Evolutionary conservation across 495 filamentous ascomycete genomes (phyloP).

Genomic region (Xylaria sp.): DNA sequence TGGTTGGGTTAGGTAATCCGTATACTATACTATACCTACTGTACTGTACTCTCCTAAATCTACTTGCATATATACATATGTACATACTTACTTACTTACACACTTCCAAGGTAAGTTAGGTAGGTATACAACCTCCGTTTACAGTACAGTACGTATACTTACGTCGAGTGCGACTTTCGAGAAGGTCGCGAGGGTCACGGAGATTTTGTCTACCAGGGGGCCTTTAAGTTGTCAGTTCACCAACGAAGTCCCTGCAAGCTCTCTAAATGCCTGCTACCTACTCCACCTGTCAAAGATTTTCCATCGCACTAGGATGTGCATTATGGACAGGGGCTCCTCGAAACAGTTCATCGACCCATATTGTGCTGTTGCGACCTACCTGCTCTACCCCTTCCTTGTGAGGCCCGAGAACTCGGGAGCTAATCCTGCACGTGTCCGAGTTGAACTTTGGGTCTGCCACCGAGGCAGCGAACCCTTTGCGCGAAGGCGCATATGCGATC

Average conservation of each 20-base stretch:
- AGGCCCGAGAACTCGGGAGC: conserved; percentile 24
- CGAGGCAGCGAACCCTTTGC: not conserved
- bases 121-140: too few relatives aligned
- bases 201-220: conserved; percentile 17
- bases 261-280: conserved; percentile 27
- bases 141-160: too few relatives aligned
- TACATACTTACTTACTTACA: too few relatives aligned
- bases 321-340: conserved; percentile 23
- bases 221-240: not conserved
- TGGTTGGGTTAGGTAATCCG: conserved; percentile 3
- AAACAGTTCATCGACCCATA: conserved; percentile 29
- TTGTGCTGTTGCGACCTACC: conserved; percentile 25
- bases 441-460: not conserved
- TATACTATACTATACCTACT: not conserved
- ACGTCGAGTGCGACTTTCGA: too few relatives aligned
- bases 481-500: conserved; percentile 1
- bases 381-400: not conserved
- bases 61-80: too few relatives aligned
- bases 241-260: conserved; percentile 23
- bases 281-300: conserved; percentile 26
- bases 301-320: conserved; percentile 21
- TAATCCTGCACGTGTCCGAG: conserved; percentile 3
- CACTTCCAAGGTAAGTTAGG: too few relatives aligned
- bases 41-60: too few relatives aligned
- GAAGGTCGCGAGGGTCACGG: conserved; percentile 1